Conservation (phyloP, 2,329 filamentous ascomycete genomes). For the Colletotrichum melonis region DNA sequence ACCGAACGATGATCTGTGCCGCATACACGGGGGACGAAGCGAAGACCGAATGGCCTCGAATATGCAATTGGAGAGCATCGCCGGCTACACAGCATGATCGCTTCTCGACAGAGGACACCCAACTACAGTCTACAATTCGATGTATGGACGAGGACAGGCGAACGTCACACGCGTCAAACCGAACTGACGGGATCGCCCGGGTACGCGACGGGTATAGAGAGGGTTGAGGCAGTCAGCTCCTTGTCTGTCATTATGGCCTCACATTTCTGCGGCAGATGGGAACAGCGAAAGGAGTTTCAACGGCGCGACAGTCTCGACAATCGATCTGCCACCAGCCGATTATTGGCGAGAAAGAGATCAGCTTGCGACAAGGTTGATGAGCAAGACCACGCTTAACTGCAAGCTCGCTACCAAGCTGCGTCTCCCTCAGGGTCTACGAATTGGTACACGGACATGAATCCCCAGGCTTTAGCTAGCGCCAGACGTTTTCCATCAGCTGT, state of each 20-base stretch:
- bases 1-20: not conserved
- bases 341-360: slow-evolving; percentile 8
- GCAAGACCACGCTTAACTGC: slow-evolving; percentile 11
- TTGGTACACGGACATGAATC: not conserved
- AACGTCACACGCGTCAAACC: not conserved
- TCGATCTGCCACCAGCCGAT: not conserved
- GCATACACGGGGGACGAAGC: not conserved
- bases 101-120: not conserved
- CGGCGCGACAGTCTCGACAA: not conserved
- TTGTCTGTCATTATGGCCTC: slow-evolving; percentile 17
- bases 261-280: not conserved
- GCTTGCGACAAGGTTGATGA: slow-evolving; percentile 12
- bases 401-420: slow-evolving; percentile 22
- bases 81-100: not conserved
- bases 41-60: not conserved
- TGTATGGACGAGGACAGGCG: not conserved
- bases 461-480: not conserved
- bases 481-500: not conserved
- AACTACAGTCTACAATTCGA: not conserved
- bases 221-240: not conserved
- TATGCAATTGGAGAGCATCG: slow-evolving; percentile 11
- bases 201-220: not conserved
- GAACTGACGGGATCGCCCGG: slow-evolving; percentile 15
- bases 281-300: not conserved
- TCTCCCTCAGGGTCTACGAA: not conserved